These are phyloP conservation scores for Beauveria rudraprayagi DNA, from an alignment of 2,329 filamentous ascomycete genomes.

Conservation along the genomic window DNA sequence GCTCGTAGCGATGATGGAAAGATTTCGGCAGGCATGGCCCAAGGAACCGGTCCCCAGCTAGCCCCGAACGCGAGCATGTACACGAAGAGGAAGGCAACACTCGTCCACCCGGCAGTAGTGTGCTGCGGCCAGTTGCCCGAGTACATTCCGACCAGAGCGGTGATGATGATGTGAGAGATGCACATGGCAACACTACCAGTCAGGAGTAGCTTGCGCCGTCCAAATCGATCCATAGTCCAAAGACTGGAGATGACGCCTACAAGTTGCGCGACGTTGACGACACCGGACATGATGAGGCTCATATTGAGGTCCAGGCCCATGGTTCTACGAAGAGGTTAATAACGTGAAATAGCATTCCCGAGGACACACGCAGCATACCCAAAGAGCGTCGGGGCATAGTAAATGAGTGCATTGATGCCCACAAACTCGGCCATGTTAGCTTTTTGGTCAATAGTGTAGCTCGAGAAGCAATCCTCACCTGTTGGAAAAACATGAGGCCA, in stretches of 20 bases:
- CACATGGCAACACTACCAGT: background rate
- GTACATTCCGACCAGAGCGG: constrained; percentile 19
- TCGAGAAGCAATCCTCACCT: constrained; percentile 27
- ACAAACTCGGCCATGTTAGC: background rate
- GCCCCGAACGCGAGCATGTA: constrained; percentile 54
- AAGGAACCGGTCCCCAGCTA: constrained; percentile 46
- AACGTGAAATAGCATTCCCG: background rate
- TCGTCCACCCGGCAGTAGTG: constrained; percentile 21
- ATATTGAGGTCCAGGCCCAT: constrained; percentile 37
- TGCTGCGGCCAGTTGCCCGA: constrained; percentile 19
- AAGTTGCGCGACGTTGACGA: constrained; percentile 23
- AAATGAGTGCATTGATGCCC: constrained; percentile 39
- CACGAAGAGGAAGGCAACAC: constrained; percentile 30
- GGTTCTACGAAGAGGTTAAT: constrained; percentile 17
- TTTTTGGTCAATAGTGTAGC: background rate
- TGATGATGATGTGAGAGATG: background rate
- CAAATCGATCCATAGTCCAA: background rate
- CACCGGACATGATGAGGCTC: constrained; percentile 25
- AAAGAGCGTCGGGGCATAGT: constrained; percentile 53
- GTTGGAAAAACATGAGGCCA: constrained; percentile 50
- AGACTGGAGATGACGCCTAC: constrained; percentile 23
- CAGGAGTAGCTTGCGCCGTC: background rate
- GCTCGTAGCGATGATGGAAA: constrained; percentile 54
- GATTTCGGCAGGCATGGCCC: constrained; percentile 46
- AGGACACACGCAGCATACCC: constrained; percentile 14